phyloP scores from a whole-genome alignment of 2,329 filamentous ascomycete genomes.

The Colletotrichum graminicola region DNA sequence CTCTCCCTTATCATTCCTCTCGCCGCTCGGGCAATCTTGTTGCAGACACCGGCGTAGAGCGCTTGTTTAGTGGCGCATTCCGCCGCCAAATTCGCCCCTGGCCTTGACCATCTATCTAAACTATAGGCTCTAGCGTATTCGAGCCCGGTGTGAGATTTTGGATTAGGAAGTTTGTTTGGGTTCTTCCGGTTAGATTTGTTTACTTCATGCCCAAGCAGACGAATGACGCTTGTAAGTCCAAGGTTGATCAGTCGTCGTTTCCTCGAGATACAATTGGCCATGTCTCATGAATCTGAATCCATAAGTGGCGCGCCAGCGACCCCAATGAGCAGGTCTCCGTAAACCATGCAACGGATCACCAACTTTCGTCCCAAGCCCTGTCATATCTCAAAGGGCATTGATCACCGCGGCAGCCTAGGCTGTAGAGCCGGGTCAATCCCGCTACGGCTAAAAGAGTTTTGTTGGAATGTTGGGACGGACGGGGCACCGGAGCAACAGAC shows the following conservation, averaged over 20 bases:
- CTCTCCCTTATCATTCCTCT: slow-evolving; percentile 42
- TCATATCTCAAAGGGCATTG: slow-evolving; percentile 28
- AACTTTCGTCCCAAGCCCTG: slow-evolving; percentile 17
- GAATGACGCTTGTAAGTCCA: background rate
- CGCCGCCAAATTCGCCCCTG: slow-evolving; percentile 37
- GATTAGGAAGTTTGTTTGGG: slow-evolving; percentile 36
- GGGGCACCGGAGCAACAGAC: slow-evolving; percentile 34
- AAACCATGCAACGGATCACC: slow-evolving; percentile 20
- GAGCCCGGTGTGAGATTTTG: slow-evolving; percentile 15
- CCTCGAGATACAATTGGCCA: background rate
- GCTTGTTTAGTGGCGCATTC: slow-evolving; percentile 41
- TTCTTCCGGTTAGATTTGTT: slow-evolving; percentile 20
- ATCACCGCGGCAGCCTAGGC: slow-evolving; percentile 30
- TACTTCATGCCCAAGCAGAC: slow-evolving; percentile 12
- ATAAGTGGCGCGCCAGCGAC: background rate
- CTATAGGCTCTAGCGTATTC: slow-evolving; percentile 14
- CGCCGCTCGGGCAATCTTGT: slow-evolving; percentile 41
- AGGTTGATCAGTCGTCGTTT: slow-evolving; percentile 5
- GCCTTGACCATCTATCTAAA: slow-evolving; percentile 32
- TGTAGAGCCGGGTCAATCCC: slow-evolving; percentile 34
- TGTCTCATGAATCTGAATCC: background rate
- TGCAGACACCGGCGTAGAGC: slow-evolving; percentile 40
- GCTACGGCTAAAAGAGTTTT: slow-evolving; percentile 20
- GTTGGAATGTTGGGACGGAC: slow-evolving; percentile 18
- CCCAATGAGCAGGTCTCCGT: background rate